phyloP scores from a whole-genome alignment of 2,329 filamentous ascomycete genomes.

The Cladosporium sp. region DNA sequence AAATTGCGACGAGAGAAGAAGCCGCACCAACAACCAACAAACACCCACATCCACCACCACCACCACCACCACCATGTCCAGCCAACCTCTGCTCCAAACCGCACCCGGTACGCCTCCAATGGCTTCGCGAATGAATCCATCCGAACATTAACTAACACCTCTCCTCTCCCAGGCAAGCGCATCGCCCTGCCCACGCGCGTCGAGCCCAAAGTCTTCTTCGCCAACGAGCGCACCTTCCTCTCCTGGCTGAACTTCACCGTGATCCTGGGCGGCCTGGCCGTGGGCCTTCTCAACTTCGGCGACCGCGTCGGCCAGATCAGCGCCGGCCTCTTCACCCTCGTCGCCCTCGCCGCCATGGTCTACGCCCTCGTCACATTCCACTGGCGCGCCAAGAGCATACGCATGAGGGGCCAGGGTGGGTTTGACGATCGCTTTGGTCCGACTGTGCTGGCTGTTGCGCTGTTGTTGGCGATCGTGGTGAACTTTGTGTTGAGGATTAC shows the following conservation, averaged over 20 bases:
- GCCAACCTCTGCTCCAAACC: constrained; percentile 91
- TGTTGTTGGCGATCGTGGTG: constrained; percentile 85
- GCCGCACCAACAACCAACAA: too few relatives aligned
- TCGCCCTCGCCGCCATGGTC: constrained; percentile 91
- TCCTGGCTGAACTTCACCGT: constrained; percentile 99
- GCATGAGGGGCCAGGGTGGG: constrained; percentile 84
- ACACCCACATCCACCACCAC: too few relatives aligned
- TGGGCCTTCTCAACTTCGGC: constrained; percentile 97
- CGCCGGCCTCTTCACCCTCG: constrained; percentile 87
- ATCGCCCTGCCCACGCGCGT: constrained; percentile 97
- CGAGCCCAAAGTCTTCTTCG: constrained; percentile 99
- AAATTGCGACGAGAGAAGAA: too few relatives aligned
- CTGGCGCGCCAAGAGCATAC: constrained; percentile 91
- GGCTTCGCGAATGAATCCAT: too few relatives aligned
- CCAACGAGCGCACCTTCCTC: constrained; percentile 98
- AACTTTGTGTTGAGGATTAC: constrained; percentile 84
- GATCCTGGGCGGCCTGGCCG: constrained; percentile 91
- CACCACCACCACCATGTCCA: constrained; percentile 66
- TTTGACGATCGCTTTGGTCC: constrained; percentile 97
- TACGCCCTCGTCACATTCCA: constrained; percentile 96
- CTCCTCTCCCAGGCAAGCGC: constrained; percentile 73
- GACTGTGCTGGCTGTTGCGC: constrained; percentile 79
- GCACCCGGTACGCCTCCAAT: constrained; percentile 65
- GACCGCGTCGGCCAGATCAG: constrained; percentile 92
- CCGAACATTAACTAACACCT: too few relatives aligned